A percentile compares a stretch with the other conserved stretches of the same genome.
Conservation (phyloP, 208 protist genomes). For the Angomonas ambiguus region DNA sequence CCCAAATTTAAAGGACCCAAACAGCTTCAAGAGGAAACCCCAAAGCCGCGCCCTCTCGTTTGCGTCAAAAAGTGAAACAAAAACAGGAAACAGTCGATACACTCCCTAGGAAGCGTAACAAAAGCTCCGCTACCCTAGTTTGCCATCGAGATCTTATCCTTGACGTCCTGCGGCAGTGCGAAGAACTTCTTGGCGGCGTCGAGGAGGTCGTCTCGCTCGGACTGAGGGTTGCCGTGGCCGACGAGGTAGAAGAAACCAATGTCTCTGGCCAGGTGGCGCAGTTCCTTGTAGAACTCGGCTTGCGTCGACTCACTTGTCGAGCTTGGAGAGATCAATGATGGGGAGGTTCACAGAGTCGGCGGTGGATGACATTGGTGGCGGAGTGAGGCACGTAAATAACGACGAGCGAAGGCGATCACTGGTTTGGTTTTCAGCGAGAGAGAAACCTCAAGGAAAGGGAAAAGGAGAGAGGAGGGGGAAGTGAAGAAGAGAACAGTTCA, state of each 20-base stretch:
- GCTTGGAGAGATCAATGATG: slow-evolving; percentile 5
- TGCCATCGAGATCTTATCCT: slow-evolving; percentile 3
- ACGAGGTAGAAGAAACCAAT: slow-evolving; percentile 13
- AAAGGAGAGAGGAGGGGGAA: too few species aligned
- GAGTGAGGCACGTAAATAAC: not conserved
- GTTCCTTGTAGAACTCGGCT: slow-evolving; percentile 1
- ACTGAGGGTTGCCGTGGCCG: not conserved
- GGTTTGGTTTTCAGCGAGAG: too few species aligned
- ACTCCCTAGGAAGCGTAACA: too few species aligned
- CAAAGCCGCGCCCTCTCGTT: too few species aligned
- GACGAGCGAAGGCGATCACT: not conserved
- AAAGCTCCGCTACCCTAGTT: too few species aligned
- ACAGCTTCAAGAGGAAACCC: too few species aligned
- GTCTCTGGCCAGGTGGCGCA: not conserved
- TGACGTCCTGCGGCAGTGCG: slow-evolving; percentile 2
- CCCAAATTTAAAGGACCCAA: too few species aligned
- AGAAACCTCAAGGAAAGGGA: too few species aligned
- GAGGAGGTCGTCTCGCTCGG: not conserved
- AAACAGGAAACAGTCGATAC: too few species aligned
- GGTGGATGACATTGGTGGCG: not conserved
- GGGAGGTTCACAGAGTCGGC: not conserved
- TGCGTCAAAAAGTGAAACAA: too few species aligned
- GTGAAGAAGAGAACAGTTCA: too few species aligned
- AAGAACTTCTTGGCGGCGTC: slow-evolving; percentile 5
- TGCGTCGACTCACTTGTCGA: slow-evolving; percentile 6